Conservation (phyloP, 2,329 filamentous ascomycete genomes). For the Penicillium brevicompactum region DNA sequence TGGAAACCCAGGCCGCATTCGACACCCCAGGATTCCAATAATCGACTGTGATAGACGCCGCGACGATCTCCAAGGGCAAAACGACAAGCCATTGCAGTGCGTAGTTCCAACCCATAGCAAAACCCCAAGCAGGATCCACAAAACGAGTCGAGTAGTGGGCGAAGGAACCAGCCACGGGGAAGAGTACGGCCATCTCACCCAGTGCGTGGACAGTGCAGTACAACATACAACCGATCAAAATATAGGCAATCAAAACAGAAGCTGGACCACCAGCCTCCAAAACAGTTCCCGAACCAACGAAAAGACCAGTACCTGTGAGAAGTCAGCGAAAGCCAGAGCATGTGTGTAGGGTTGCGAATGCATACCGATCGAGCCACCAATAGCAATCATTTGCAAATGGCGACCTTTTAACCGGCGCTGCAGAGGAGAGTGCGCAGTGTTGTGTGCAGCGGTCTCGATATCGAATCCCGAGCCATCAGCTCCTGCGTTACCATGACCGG, state of each 20-base stretch:
- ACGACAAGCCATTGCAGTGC: conserved; percentile 85
- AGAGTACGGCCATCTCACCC: conserved; percentile 87
- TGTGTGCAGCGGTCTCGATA: conserved; percentile 61
- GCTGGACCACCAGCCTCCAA: conserved; percentile 75
- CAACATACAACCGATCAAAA: conserved; percentile 80
- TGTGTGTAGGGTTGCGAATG: background rate
- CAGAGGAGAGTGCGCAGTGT: conserved; percentile 73
- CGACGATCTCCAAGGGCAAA: conserved; percentile 82
- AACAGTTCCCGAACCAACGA: conserved; percentile 77
- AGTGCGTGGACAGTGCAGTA: conserved; percentile 91
- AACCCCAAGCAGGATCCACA: conserved; percentile 90
- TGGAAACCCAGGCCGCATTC: conserved; percentile 75
- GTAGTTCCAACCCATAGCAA: conserved; percentile 96
- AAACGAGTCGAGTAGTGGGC: conserved; percentile 91
- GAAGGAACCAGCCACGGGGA: conserved; percentile 89
- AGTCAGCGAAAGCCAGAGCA: conserved; percentile 12
- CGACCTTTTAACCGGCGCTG: conserved; percentile 77
- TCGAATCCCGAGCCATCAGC: conserved; percentile 61
- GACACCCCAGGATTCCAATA: conserved; percentile 72
- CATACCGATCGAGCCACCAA: conserved; percentile 83
- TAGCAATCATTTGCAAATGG: conserved; percentile 97
- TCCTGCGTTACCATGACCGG: conserved; percentile 35
- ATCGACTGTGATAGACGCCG: conserved; percentile 78
- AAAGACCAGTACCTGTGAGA: conserved; percentile 71
- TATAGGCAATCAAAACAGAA: conserved; percentile 75